A percentile compares a stretch with the other conserved stretches of the same genome.
Conservation (phyloP, 108 stramenopile species). For the Cyclotella sp. region DNA sequence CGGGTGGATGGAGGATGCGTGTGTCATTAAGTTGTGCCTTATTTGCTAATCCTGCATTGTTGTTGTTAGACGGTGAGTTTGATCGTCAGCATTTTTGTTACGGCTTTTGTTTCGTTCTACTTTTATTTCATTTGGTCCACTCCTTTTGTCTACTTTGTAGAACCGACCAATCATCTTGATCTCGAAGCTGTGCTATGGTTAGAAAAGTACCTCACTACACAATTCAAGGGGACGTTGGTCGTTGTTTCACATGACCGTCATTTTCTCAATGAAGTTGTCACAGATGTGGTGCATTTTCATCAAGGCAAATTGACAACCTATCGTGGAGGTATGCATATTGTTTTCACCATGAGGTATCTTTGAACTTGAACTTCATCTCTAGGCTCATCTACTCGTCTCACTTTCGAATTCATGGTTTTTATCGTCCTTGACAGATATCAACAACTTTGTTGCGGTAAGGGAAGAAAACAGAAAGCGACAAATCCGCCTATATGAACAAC, state of each 20-base stretch:
- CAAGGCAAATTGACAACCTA: constrained; percentile 79
- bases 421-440: constrained; percentile 58
- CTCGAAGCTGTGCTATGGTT: constrained; percentile 74
- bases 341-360: neutral
- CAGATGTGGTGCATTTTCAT: constrained; percentile 92
- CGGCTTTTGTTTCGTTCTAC: neutral
- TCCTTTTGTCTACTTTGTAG: neutral
- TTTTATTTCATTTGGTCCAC: neutral
- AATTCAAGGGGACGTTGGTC: constrained; percentile 82
- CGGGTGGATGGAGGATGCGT: constrained; percentile 97
- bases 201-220: constrained; percentile 80
- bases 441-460: constrained; percentile 80
- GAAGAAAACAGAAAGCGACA: constrained; percentile 79
- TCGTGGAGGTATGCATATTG: constrained; percentile 50
- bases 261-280: constrained; percentile 89
- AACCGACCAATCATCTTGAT: constrained; percentile 57
- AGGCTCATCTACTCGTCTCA: no score
- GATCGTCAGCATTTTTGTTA: neutral
- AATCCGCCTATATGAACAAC: constrained; percentile 64
- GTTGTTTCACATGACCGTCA: constrained; percentile 93
- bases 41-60: constrained; percentile 84
- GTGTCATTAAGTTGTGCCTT: constrained; percentile 91
- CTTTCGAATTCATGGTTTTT: neutral
- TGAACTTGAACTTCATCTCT: neutral
- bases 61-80: constrained; percentile 59